Evolutionary conservation across 345 rosid species (phyloP).

Genomic region (Murraya koenigii): DNA sequence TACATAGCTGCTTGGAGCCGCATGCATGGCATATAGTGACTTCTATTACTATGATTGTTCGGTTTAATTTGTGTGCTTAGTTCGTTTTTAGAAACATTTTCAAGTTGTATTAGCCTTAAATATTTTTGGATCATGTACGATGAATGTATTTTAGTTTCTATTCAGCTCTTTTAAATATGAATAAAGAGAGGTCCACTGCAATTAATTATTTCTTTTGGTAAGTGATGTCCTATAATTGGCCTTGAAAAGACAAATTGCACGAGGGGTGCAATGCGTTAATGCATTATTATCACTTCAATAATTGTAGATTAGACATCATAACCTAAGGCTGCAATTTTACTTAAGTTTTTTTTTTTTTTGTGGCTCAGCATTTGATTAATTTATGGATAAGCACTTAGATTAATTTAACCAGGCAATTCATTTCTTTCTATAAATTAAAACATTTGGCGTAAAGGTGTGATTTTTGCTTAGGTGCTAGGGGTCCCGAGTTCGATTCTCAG

Average conservation of each 20-base stretch:
- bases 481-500: not conserved
- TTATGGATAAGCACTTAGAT: not conserved
- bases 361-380: not conserved
- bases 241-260: not conserved
- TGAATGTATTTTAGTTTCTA: not conserved
- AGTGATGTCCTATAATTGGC: not conserved
- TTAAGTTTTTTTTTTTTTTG: not conserved
- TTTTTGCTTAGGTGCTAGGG: not conserved
- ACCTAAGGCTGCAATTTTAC: not conserved
- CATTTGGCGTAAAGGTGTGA: not conserved
- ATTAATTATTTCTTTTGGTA: not conserved
- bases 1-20: not conserved
- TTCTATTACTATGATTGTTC: not conserved
- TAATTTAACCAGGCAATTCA: not conserved
- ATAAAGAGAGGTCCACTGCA: not conserved
- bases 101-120: not conserved
- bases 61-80: not conserved
- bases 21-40: not conserved
- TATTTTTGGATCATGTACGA: too few species aligned
- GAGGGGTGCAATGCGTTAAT: not conserved
- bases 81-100: not conserved
- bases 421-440: not conserved
- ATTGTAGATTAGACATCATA: conserved; percentile 9
- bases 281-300: not conserved
- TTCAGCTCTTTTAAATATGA: not conserved